Base-by-base conservation (phyloP, 352 stramenopile genomes). In the Globisporangium okanoganense region DNA sequence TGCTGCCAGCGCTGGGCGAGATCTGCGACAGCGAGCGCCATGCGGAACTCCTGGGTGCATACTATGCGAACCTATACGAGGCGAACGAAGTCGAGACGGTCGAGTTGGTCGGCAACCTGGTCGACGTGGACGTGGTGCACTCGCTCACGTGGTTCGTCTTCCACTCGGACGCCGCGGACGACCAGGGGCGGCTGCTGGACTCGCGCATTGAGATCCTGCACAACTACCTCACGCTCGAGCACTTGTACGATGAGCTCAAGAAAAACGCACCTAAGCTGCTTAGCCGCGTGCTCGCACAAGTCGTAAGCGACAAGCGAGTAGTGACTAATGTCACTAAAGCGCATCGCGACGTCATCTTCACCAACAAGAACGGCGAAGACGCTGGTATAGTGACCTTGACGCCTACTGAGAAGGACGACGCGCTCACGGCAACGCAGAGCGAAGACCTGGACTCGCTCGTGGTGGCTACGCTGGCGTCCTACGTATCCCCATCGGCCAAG, bases 111-210 rank as follows among this genome's bases (percentile, higher is more conserved):
- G 24, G 57, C 0, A 79, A 80, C 12, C 66, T 90, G 10, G 68
- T 88, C 36, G 79, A 91, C 56, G 66, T 94, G 2, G 85, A 94
- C 56, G 78, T 92, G 3, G 78, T 71, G 3, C 78, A 90, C 59
- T 80, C 80, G 12, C 70, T 94, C 49, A 90, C 85, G 25, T 90
- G 77, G 80, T 78, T 82, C 41, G 73, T 91, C 7, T 86, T 90
- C 56, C 81, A 92, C 49, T 72, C 73, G 3, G 63, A 75, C 29
- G 45, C 61, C 22, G 8, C 35, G 35, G n/a, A 43, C 67, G 50
- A 61, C 24, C 59, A 66, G 12, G 49, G 27, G 14, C 49, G 49
- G 0, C 16, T 79, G 49, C 57, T 79, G 12, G 75, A 83, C 29
- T 75, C 53, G 64, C 82, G 51, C 67, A 60, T 44, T 8, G 64